phyloP scores from a whole-genome alignment of 768 basidiomycete genomes.

The Lactarius sp. region DNA sequence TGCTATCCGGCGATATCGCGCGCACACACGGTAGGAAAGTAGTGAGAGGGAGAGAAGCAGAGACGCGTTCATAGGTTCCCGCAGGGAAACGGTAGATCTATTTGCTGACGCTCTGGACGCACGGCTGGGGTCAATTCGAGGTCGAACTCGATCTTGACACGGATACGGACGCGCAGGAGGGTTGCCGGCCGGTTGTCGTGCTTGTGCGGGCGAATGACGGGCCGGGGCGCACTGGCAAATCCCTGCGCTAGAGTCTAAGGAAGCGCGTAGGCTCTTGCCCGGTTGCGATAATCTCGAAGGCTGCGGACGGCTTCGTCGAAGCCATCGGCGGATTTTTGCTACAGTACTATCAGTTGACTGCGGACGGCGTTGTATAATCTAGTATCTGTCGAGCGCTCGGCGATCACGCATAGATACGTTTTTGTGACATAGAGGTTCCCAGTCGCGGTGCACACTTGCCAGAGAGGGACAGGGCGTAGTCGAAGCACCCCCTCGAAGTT shows the following conservation, averaged over 20 bases:
- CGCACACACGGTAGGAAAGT: not conserved
- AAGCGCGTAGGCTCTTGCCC: slow-evolving; percentile 19
- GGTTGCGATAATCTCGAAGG: slow-evolving; percentile 17
- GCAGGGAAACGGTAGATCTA: not conserved
- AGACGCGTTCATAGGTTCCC: slow-evolving; percentile 13
- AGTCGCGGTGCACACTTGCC: no score
- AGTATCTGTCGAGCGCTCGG: not conserved
- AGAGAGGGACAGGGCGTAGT: no score
- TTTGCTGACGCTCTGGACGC: slow-evolving; percentile 15
- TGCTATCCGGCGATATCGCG: slow-evolving; percentile 12
- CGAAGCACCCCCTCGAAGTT: no score
- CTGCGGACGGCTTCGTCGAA: slow-evolving; percentile 9
- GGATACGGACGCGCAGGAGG: not conserved
- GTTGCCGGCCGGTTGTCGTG: slow-evolving; percentile 19
- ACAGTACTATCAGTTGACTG: not conserved
- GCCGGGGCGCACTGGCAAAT: slow-evolving; percentile 2
- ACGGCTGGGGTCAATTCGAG: slow-evolving; percentile 19
- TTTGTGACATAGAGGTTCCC: no score
- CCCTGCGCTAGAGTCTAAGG: slow-evolving; percentile 12
- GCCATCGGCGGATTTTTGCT: not conserved
- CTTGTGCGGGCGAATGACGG: slow-evolving; percentile 15
- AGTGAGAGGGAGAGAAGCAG: not conserved
- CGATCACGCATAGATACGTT: no score
- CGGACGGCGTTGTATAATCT: not conserved
- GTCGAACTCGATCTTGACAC: slow-evolving; percentile 16